Evolutionary conservation across 371 early-diverging fungal species (phyloP), one percentile per base, ranked within the genome.

Genomic region (Rhizopus arrhizus): DNA sequence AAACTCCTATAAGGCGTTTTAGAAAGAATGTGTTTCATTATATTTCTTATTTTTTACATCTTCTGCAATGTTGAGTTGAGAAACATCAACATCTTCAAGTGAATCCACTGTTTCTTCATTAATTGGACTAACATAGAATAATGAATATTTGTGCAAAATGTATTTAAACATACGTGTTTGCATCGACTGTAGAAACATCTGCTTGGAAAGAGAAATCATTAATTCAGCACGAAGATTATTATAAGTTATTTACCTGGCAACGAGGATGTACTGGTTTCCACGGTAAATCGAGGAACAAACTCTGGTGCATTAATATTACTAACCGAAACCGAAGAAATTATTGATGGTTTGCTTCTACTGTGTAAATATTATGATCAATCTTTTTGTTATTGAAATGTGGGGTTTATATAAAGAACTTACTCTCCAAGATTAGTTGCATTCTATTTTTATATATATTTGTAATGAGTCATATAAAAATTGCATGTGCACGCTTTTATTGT

Each of bases 281-380:
- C 28, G 29, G 66, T 61, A 47, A 69, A 68, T 75, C 82, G 84
- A 32, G 90, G 88, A 31, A 87, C 81, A 64, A 88, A 88, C 32
- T 85, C 84, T 15, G 87, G 86, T 13, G 87, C 88, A 61, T 85
- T 84, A 35, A 87, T 68, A 49, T 80, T 78, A 34, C 82, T 86
- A 31, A 82, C 80, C 49, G 85, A 74, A 13, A 86, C 84, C 10
- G 81, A 75, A 22, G 85, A 77, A 41, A 68, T 65, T n/a, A 38
- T 43, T 35, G 88, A 83, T 16, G 87, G 84, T 61, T 80, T 84
- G 34, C 76, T 72, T 62, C 83, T 85, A 52, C 73, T 68, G 34
- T 11, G 13, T 7, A 10, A 56, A 8, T 8, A 22, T 9, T n/a
- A 7, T 13, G 22, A 22, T 22, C 22, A 22, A 22, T 22, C 22